Percentiles rank a stretch among this genome's conserved stretches.
These are phyloP conservation scores for Rhodotorula sp. DNA, from an alignment of 1,284 basidiomycete species.

Conservation along the genomic window DNA sequence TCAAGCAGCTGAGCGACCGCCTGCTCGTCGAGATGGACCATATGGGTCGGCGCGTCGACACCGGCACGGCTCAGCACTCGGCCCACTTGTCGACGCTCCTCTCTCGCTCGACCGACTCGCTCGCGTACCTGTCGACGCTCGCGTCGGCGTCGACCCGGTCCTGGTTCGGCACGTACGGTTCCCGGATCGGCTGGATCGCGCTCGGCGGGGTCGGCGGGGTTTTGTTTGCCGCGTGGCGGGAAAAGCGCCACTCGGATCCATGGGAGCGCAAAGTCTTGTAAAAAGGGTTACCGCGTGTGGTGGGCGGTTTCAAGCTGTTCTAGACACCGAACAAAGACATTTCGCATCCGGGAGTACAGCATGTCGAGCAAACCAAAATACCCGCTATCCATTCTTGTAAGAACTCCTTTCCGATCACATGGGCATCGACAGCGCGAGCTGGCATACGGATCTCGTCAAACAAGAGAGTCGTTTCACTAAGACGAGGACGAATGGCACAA, in stretches of 20 bases:
- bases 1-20: constrained; percentile 38
- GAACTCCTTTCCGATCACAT: background rate
- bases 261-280: background rate
- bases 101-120: background rate
- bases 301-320: too few relatives aligned
- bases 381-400: background rate
- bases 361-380: too few relatives aligned
- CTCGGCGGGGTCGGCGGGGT: background rate
- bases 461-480: background rate
- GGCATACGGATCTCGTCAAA: background rate
- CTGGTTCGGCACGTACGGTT: background rate
- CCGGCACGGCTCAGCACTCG: background rate
- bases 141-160: background rate
- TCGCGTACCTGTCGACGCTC: background rate
- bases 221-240: background rate
- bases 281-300: too few relatives aligned
- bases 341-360: too few relatives aligned
- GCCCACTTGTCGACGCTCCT: constrained; percentile 1
- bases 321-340: too few relatives aligned
- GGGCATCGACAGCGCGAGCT: too few relatives aligned
- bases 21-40: constrained; percentile 32
- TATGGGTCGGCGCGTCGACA: constrained; percentile 31
- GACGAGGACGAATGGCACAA: background rate
- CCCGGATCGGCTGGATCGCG: background rate
- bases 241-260: background rate